phyloP scores from a whole-genome alignment of 768 basidiomycete genomes.

The Xerocomellus dryophilus region DNA sequence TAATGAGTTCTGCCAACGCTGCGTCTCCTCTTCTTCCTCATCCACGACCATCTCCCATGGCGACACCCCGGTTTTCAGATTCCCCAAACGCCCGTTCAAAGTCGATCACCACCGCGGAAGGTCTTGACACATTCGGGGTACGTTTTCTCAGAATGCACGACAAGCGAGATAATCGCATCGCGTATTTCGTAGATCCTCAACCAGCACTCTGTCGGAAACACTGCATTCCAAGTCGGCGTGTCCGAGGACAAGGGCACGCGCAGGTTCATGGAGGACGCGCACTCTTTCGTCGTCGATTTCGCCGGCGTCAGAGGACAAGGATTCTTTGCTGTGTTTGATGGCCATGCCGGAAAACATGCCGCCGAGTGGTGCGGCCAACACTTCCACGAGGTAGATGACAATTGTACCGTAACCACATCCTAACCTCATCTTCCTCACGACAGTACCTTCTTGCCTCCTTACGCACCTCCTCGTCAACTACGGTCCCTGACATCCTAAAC shows the following conservation, averaged over 20 bases:
- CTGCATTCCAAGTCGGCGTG: conserved; percentile 60
- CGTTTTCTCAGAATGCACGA: conserved; percentile 24
- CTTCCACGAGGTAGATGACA: conserved; percentile 75
- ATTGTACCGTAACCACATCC: neutral
- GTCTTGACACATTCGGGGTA: conserved; percentile 75
- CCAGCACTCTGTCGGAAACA: conserved; percentile 65
- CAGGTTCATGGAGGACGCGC: conserved; percentile 95
- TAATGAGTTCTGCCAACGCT: conserved; percentile 4
- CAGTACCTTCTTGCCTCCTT: conserved; percentile 71
- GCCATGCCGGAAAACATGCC: conserved; percentile 97
- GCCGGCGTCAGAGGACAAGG: conserved; percentile 90
- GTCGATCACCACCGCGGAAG: conserved; percentile 74
- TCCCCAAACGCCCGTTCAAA: conserved; percentile 79
- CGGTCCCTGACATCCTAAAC: conserved; percentile 87
- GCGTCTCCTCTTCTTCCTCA: conserved; percentile 4
- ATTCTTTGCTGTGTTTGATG: conserved; percentile 98
- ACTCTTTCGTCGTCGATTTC: conserved; percentile 95
- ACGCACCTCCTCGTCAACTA: conserved; percentile 49
- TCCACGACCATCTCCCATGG: conserved; percentile 22
- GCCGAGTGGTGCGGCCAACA: conserved; percentile 98
- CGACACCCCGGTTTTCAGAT: conserved; percentile 42
- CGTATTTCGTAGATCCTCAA: conserved; percentile 34
- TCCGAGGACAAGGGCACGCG: conserved; percentile 87
- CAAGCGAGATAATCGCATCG: neutral
- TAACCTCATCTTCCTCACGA: conserved; percentile 6